A percentile compares a stretch with the other conserved stretches of the same genome.
Conservation (phyloP, 2,329 filamentous ascomycete species). For the Lecanicillium sp. region DNA sequence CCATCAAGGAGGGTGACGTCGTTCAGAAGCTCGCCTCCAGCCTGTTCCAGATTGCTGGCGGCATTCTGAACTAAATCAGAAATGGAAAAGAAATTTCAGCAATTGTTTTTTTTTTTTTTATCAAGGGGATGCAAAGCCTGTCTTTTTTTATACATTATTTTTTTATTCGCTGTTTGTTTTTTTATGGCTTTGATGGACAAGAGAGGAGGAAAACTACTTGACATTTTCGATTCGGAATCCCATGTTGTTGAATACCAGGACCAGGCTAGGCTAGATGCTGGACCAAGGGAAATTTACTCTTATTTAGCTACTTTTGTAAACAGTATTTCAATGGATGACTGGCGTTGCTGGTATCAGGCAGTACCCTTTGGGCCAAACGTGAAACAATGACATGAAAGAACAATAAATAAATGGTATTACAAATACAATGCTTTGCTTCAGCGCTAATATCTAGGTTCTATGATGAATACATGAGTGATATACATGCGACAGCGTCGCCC, state of each 20-base stretch:
- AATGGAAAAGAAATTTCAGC: not conserved
- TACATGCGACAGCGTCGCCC: conserved; percentile 8
- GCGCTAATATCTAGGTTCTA: not conserved
- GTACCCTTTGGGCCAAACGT: too few relatives aligned
- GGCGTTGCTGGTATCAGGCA: not conserved
- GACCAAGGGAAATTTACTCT: not conserved
- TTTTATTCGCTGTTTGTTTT: not conserved
- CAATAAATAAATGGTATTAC: too few relatives aligned
- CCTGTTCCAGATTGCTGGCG: conserved; percentile 20
- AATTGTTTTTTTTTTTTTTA: too few relatives aligned
- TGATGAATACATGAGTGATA: not conserved
- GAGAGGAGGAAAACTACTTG: not conserved
- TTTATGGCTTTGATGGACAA: too few relatives aligned
- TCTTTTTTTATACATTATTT: too few relatives aligned
- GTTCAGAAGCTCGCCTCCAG: conserved; percentile 16
- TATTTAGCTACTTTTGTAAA: not conserved
- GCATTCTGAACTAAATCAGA: not conserved
- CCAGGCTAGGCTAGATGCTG: not conserved
- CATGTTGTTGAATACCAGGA: not conserved
- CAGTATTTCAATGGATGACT: not conserved
- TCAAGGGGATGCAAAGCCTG: too few relatives aligned
- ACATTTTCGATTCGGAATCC: conserved; percentile 6
- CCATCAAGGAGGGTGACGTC: conserved; percentile 3
- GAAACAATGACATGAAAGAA: too few relatives aligned
- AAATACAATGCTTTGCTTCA: too few relatives aligned